A percentile compares a stretch with the other conserved stretches of the same genome.
Conservation (phyloP, 495 filamentous ascomycete species). For the Parathielavia appendiculata region DNA sequence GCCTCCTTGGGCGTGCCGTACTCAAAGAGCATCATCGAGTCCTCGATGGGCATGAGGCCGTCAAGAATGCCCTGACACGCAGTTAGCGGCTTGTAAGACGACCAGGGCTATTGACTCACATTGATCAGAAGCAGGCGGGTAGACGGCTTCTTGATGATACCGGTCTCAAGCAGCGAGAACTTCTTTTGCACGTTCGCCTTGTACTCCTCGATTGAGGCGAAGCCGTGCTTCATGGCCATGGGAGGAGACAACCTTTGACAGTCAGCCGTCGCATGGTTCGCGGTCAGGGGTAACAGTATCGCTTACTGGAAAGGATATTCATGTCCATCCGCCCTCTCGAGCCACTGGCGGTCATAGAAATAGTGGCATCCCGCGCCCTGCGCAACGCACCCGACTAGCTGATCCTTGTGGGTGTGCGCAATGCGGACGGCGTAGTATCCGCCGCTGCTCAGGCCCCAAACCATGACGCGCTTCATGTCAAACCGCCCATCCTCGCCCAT, state of each 20-base stretch:
- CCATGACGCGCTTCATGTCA: constrained; percentile 56
- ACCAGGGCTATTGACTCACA: constrained; percentile 36
- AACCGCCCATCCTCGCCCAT: constrained; percentile 54
- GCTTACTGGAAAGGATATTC: constrained; percentile 72
- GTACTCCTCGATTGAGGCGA: constrained; percentile 53
- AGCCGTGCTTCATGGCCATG: constrained; percentile 69
- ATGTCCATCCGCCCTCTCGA: constrained; percentile 61
- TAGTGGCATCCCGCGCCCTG: constrained; percentile 69
- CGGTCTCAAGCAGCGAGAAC: constrained; percentile 69
- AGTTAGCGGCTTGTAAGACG: not conserved
- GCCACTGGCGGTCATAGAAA: constrained; percentile 62
- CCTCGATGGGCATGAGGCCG: constrained; percentile 73
- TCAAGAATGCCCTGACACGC: constrained; percentile 55
- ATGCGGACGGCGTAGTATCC: constrained; percentile 73
- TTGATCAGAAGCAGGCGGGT: constrained; percentile 64
- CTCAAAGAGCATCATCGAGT: constrained; percentile 62
- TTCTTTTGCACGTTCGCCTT: constrained; percentile 56
- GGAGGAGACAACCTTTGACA: constrained; percentile 52
- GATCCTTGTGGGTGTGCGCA: constrained; percentile 62
- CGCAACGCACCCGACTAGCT: constrained; percentile 57
- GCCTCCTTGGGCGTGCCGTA: constrained; percentile 71
- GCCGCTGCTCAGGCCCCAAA: constrained; percentile 70
- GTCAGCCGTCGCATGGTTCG: not conserved
- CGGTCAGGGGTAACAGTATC: not conserved
- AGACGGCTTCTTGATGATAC: constrained; percentile 58